A percentile compares a stretch with the other conserved stretches of the same genome.
Evolutionary conservation across 768 basidiomycete genomes (phyloP).

Genomic region (Pulveroboletus sp.): DNA sequence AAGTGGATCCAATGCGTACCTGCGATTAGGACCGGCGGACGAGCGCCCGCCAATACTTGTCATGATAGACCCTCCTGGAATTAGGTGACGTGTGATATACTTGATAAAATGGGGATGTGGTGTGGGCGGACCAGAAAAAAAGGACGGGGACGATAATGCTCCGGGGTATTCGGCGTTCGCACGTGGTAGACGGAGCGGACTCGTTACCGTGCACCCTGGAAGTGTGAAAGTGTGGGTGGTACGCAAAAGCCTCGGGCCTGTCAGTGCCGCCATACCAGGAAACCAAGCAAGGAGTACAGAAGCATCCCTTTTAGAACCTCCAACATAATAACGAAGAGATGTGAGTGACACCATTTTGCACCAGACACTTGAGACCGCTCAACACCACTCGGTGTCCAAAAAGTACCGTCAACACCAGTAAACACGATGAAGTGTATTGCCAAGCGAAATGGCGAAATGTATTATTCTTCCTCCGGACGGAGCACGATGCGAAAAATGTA

Average conservation of each 20-base stretch:
- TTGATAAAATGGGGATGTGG: background rate
- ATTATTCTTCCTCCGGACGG: background rate
- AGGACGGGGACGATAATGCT: background rate
- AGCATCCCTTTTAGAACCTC: no score
- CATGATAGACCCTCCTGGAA: background rate
- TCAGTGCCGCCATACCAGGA: background rate
- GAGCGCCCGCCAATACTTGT: background rate
- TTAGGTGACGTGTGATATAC: background rate
- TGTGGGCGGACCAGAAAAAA: background rate
- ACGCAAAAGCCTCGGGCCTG: background rate
- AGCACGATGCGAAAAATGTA: background rate
- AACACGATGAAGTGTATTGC: background rate
- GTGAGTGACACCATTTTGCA: no score
- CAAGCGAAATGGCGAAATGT: background rate
- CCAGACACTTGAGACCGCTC: background rate
- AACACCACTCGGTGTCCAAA: background rate
- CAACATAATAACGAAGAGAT: no score
- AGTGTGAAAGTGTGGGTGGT: background rate
- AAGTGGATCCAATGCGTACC: background rate
- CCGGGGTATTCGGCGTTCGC: conserved; percentile 9
- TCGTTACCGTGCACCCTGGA: background rate
- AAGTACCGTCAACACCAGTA: background rate
- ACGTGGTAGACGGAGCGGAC: background rate
- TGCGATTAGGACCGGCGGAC: background rate
- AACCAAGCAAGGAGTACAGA: no score